phyloP scores from a whole-genome alignment of 2,329 filamentous ascomycete species.

The Nemania sp. region DNA sequence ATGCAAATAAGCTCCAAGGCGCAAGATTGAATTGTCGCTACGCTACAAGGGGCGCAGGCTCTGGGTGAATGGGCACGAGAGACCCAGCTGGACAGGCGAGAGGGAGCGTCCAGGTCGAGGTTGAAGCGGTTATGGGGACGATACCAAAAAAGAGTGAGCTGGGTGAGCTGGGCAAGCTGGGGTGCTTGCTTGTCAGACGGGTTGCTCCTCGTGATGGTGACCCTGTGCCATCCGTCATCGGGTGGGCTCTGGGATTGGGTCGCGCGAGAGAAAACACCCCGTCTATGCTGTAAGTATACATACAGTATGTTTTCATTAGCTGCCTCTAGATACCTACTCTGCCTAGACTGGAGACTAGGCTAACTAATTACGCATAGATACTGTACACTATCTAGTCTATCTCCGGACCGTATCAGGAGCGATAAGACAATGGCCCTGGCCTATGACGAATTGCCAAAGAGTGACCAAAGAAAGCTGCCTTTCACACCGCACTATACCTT shows the following conservation, averaged over 20 bases:
- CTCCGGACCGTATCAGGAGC: conserved; percentile 24
- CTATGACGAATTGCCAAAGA: conserved; percentile 45
- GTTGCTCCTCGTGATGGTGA: conserved; percentile 49
- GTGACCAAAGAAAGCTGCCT: conserved; percentile 7
- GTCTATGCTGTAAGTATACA: neutral
- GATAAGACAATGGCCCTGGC: conserved; percentile 40
- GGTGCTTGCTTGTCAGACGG: conserved; percentile 46
- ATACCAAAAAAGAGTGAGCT: conserved; percentile 19
- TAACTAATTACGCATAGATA: neutral
- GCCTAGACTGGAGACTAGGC: neutral
- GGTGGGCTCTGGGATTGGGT: conserved; percentile 43
- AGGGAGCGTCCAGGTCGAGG: conserved; percentile 14
- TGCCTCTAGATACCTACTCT: neutral
- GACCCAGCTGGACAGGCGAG: conserved; percentile 5
- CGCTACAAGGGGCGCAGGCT: neutral
- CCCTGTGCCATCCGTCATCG: conserved; percentile 51
- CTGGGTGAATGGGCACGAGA: conserved; percentile 1
- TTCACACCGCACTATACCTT: conserved; percentile 15
- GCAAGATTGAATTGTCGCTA: neutral
- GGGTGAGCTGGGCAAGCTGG: conserved; percentile 25
- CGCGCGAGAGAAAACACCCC: neutral
- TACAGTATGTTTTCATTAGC: too few relatives aligned
- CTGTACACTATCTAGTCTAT: conserved; percentile 16
- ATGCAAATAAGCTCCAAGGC: neutral
- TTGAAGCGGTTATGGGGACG: conserved; percentile 28